Percentiles rank a stretch among this genome's conserved stretches.
Conservation (phyloP, 192 early-diverging fungal species). For the Coemansia sp. region DNA sequence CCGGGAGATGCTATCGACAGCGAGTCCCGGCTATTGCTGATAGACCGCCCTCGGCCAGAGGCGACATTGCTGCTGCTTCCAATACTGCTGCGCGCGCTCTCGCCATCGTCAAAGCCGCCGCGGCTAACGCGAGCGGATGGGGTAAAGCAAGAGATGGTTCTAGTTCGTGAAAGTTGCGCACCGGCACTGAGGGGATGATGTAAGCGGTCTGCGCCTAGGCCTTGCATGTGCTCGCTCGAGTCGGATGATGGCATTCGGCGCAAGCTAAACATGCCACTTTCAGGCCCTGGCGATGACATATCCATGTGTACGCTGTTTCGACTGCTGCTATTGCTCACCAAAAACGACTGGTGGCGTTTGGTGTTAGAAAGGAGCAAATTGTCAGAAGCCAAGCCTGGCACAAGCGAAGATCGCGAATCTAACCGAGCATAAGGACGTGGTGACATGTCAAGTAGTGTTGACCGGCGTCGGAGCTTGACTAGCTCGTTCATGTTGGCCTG, state of each 20-base stretch:
- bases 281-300: neutral
- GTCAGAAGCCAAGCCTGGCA: neutral
- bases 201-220: neutral
- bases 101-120: neutral
- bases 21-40: conserved; percentile 3
- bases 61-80: neutral
- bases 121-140: neutral
- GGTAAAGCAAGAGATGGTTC: conserved; percentile 4
- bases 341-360: neutral
- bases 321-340: conserved; percentile 2
- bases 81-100: neutral
- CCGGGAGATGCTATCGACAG: neutral
- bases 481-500: conserved; percentile 90
- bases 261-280: neutral
- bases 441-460: conserved; percentile 34
- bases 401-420: conserved; percentile 1
- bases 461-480: conserved; percentile 64
- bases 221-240: neutral
- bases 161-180: conserved; percentile 1
- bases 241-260: neutral
- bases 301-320: conserved; percentile 1
- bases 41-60: conserved; percentile 1
- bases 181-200: neutral
- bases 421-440: neutral
- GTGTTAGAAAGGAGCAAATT: neutral